Evolutionary conservation across 2,329 filamentous ascomycete species (phyloP), one percentile per base, ranked within the genome.

Genomic region (Lachnellula occidentalis): DNA sequence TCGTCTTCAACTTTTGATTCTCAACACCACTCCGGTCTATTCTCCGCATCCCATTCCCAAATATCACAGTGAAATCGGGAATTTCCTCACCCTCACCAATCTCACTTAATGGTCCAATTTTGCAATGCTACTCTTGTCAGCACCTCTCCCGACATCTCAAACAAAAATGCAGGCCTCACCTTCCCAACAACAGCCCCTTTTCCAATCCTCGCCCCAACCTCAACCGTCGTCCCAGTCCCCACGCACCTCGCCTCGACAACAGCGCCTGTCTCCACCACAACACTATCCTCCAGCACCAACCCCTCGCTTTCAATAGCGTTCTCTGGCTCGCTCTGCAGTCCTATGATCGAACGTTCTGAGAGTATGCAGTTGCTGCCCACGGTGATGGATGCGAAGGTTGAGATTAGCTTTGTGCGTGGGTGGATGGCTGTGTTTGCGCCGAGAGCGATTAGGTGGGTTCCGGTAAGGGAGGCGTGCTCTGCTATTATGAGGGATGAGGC

Each of bases 351-450:
- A 54, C 82, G 75, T 72, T 97, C 94, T 62, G 87, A 83, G 43
- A 97, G 78, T 45, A 96, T 87, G 64, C 88, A 94, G 50, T 87
- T 84, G 55, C 89, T 84, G 24, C 92, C 91, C 56, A 95, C 81
- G 27, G 85, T 84, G 61, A 97, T 84, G 43, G 90, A 86, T 4
- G 90, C 90, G 50, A 86, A 78, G 54, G 84, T 83, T 8, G 92
- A 87, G 65, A 91, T 88, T 54, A 96, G 80, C 58, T 86, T 84
- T 15, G 86, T 82, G 48, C 92, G 88, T 1, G 94, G 92, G 66
- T 97, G 92, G n/a, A 99, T 74, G 6, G 96, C 81, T 3, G 83
- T 86, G 66, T 90, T 85, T 22, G 88, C 79, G 54, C 86, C 86
- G 59, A 97, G 83, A 45, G 83, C 86, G 59, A 99, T 89, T 1